Evolutionary conservation across 129 eudicot genomes (phyloP).

Genomic region (Erigeron canadensis): DNA sequence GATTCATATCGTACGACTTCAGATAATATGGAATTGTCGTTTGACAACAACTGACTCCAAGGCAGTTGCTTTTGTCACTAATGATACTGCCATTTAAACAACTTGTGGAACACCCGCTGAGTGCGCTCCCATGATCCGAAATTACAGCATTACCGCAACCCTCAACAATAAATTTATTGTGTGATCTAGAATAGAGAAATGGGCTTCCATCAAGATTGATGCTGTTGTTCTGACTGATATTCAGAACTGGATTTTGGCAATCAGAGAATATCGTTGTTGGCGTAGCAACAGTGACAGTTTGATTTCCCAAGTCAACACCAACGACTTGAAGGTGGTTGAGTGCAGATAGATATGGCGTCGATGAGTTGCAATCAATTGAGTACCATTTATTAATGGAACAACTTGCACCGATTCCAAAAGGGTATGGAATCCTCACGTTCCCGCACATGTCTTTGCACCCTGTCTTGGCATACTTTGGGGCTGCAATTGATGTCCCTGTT

Average conservation of each 20-base stretch:
- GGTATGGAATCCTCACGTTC: conserved; percentile 8
- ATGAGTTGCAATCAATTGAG: conserved; percentile 2
- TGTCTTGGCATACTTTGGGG: not conserved
- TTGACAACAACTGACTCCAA: conserved; percentile 23
- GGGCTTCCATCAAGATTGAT: conserved; percentile 8
- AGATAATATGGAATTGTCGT: conserved; percentile 17
- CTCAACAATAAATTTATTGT: not conserved
- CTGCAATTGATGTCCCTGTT: not conserved
- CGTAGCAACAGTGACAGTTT: not conserved
- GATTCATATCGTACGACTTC: not conserved
- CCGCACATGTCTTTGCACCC: conserved; percentile 2
- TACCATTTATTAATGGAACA: not conserved
- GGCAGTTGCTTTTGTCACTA: not conserved
- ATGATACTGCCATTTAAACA: not conserved
- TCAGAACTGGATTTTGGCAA: not conserved
- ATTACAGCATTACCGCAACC: conserved; percentile 28
- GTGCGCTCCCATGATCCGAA: not conserved
- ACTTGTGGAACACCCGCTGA: not conserved
- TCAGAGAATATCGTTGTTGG: not conserved
- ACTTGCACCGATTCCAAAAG: conserved; percentile 9
- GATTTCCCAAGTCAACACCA: not conserved
- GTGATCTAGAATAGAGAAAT: not conserved
- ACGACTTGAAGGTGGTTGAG: not conserved
- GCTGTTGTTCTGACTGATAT: not conserved
- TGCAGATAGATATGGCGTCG: not conserved